Conservation (phyloP, 148 eudicot species). For the Camellia granthamiana region DNA sequence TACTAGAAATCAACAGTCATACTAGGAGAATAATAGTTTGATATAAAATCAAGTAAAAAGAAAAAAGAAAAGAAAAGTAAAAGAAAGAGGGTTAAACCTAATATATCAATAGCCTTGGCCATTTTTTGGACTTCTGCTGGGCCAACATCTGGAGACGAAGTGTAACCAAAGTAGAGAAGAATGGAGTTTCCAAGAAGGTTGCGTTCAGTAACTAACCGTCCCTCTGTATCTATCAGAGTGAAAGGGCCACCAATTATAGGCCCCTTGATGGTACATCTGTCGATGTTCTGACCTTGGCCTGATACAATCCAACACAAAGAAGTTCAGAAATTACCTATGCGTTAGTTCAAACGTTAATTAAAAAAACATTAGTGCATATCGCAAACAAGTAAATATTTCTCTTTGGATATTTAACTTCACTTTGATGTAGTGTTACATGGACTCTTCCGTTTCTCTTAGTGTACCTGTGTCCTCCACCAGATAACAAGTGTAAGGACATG, state of each 20-base stretch:
- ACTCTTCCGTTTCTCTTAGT: too few relatives aligned
- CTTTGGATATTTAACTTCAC: neutral
- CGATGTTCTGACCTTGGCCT: slow-evolving; percentile 53
- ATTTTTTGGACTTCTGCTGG: slow-evolving; percentile 79
- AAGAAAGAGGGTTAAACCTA: slow-evolving; percentile 46
- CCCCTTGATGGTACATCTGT: slow-evolving; percentile 45
- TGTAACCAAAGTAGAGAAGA: slow-evolving; percentile 90
- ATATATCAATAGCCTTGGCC: slow-evolving; percentile 54
- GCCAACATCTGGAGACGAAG: slow-evolving; percentile 94
- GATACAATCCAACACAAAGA: slow-evolving; percentile 23
- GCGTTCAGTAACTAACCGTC: slow-evolving; percentile 53
- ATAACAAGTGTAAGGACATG: too few relatives aligned
- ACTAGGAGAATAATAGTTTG: slow-evolving; percentile 2
- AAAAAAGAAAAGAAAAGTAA: neutral
- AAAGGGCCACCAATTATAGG: slow-evolving; percentile 97
- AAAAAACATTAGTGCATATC: neutral
- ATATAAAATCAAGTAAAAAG: slow-evolving; percentile 2
- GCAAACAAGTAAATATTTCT: neutral
- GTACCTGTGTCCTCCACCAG: too few relatives aligned
- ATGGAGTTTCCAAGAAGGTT: slow-evolving; percentile 74
- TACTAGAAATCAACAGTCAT: slow-evolving; percentile 21
- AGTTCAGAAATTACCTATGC: neutral
- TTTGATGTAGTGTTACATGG: neutral
- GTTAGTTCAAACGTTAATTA: neutral
- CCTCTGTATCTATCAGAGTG: slow-evolving; percentile 62